Evolutionary conservation across 345 rosid species (phyloP).

Genomic region (Populus alba): DNA sequence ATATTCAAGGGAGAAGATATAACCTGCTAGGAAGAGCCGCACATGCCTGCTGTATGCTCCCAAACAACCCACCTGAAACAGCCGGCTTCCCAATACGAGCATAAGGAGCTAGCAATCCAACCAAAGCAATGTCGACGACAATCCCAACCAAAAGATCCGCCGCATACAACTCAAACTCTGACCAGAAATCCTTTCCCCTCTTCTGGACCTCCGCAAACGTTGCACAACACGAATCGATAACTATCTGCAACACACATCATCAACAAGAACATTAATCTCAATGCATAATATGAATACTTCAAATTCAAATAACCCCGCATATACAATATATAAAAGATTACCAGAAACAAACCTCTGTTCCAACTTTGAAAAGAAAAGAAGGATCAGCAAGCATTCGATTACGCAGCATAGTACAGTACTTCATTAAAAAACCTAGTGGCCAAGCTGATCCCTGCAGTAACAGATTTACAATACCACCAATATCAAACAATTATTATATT

Average conservation of each 20-base stretch:
- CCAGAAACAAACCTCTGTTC: constrained; percentile 64
- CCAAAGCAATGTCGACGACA: constrained; percentile 81
- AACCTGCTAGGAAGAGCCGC: constrained; percentile 95
- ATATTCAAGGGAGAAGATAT: background rate
- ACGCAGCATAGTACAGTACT: constrained; percentile 70
- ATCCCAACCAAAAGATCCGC: constrained; percentile 89
- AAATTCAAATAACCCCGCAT: background rate
- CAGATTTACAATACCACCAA: background rate
- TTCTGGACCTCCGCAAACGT: constrained; percentile 91
- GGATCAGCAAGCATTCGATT: constrained; percentile 94
- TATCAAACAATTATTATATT: background rate
- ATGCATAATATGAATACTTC: too few relatives aligned
- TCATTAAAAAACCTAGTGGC: constrained; percentile 62
- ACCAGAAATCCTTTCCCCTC: constrained; percentile 93
- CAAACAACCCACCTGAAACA: constrained; percentile 58
- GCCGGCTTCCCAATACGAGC: constrained; percentile 75
- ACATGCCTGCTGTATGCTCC: constrained; percentile 62
- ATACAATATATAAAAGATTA: background rate
- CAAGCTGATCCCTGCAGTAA: constrained; percentile 58
- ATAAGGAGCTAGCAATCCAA: constrained; percentile 93
- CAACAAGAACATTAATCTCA: background rate
- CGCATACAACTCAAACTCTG: constrained; percentile 84
- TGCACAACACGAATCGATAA: constrained; percentile 86
- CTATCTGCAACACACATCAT: constrained; percentile 48
- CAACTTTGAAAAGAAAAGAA: constrained; percentile 90